Evolutionary conservation across 1,139 yeast genomes (phyloP).

Genomic region (Geotrichum citri-aurantii): DNA sequence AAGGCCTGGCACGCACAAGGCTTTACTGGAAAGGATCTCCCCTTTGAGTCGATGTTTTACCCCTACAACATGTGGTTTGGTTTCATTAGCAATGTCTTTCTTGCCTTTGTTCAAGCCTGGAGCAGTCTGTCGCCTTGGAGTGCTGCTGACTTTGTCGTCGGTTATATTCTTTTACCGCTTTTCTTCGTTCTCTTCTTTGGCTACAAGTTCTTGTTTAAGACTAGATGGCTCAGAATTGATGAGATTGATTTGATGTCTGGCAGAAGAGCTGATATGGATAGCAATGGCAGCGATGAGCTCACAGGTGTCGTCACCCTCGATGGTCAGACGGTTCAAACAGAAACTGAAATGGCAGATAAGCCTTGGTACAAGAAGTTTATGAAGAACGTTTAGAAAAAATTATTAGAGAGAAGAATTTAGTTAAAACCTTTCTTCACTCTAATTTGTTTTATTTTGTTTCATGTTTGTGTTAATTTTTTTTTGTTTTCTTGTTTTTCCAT

Average conservation of each 20-base stretch:
- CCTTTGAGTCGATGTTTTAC: conserved; percentile 48
- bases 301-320: conserved; percentile 1
- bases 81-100: conserved; percentile 45
- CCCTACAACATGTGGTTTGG: conserved; percentile 53
- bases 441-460: neutral
- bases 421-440: neutral
- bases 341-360: conserved; percentile 5
- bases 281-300: conserved; percentile 1
- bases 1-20: conserved; percentile 48
- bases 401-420: too few relatives aligned
- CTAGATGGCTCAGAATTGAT: conserved; percentile 41
- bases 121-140: conserved; percentile 54
- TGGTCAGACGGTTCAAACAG: conserved; percentile 1
- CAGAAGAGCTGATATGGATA: conserved; percentile 32
- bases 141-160: conserved; percentile 58
- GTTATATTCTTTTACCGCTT: conserved; percentile 57
- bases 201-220: conserved; percentile 40
- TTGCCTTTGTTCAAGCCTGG: conserved; percentile 68
- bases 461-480: too few relatives aligned
- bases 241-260: conserved; percentile 46
- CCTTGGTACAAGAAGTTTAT: conserved; percentile 15
- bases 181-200: conserved; percentile 43
- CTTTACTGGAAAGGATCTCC: conserved; percentile 44
- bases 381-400: neutral
- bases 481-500: too few relatives aligned